phyloP scores from a whole-genome alignment of 176 grass and related monocot species.

The Metroxylon sagu region DNA sequence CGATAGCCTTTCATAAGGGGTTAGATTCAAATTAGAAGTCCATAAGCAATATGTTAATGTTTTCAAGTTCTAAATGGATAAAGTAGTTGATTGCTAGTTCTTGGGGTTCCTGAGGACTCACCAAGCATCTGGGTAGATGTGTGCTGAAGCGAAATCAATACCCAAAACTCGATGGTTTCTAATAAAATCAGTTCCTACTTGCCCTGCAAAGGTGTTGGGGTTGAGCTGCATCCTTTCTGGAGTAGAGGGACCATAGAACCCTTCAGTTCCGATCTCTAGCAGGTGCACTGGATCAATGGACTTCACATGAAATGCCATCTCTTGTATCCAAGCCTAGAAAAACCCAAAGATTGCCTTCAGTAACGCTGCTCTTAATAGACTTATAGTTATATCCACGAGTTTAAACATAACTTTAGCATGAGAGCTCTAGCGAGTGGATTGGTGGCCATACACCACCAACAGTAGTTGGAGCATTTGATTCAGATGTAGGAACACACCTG shows the following conservation, averaged over 20 bases:
- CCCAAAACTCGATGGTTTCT: conserved; percentile 54
- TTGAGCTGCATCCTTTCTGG: conserved; percentile 26
- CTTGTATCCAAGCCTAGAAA: conserved; percentile 53
- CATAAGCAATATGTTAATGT: no score
- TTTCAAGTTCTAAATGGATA: no score
- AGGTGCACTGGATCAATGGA: conserved; percentile 51
- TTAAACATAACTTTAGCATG: no score
- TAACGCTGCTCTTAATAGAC: no score
- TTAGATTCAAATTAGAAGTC: no score
- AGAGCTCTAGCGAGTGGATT: no score
- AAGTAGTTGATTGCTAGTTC: no score
- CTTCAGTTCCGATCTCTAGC: conserved; percentile 45
- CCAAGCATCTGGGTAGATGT: conserved; percentile 69
- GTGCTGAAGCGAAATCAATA: conserved; percentile 59
- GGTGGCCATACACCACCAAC: no score
- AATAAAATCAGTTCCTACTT: conserved; percentile 57
- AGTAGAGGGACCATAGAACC: conserved; percentile 60
- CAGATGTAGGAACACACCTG: conserved; percentile 19
- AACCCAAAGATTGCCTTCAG: background rate
- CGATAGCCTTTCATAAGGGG: conserved; percentile 16
- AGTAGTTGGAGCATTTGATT: no score
- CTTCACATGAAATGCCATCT: conserved; percentile 71
- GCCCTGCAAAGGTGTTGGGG: conserved; percentile 32
- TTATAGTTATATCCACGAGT: no score
- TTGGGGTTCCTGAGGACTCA: background rate